Percentiles rank a stretch among this genome's conserved stretches.
Conservation (phyloP, 106 monocot species). For the Acanthochlamys bracteata region DNA sequence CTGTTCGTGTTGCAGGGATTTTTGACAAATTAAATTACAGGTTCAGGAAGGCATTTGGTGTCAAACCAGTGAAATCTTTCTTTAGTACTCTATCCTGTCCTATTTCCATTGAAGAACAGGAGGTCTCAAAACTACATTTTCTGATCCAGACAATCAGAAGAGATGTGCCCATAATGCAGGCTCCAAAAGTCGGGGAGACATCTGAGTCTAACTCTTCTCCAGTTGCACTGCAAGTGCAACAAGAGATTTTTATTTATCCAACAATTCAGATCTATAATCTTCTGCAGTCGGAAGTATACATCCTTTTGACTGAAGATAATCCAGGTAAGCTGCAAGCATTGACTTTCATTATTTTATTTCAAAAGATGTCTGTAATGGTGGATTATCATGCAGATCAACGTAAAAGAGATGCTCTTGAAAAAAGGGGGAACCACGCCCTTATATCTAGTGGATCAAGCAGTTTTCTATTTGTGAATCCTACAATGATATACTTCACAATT, state of each 20-base stretch:
- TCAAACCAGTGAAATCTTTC: constrained; percentile 46
- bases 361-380: neutral
- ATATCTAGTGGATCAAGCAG: constrained; percentile 62
- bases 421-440: constrained; percentile 39
- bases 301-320: constrained; percentile 47
- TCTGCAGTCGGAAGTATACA: constrained; percentile 54
- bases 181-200: constrained; percentile 22
- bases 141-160: constrained; percentile 54
- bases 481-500: constrained; percentile 43
- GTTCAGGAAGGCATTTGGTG: constrained; percentile 57
- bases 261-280: constrained; percentile 67
- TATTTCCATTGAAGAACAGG: constrained; percentile 30
- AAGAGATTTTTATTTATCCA: constrained; percentile 79
- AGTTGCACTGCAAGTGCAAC: constrained; percentile 54
- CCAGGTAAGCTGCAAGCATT: constrained; percentile 34
- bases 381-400: constrained; percentile 30
- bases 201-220: constrained; percentile 27
- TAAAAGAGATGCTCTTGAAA: constrained; percentile 7
- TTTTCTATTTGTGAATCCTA: constrained; percentile 72
- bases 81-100: constrained; percentile 59
- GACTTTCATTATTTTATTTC: neutral
- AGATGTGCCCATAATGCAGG: constrained; percentile 65
- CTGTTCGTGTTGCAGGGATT: constrained; percentile 55
- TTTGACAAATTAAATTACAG: constrained; percentile 71
- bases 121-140: constrained; percentile 52